These are phyloP conservation scores for Apiospora kogelbergensis DNA, from an alignment of 2,329 filamentous ascomycete species.

Conservation along the genomic window DNA sequence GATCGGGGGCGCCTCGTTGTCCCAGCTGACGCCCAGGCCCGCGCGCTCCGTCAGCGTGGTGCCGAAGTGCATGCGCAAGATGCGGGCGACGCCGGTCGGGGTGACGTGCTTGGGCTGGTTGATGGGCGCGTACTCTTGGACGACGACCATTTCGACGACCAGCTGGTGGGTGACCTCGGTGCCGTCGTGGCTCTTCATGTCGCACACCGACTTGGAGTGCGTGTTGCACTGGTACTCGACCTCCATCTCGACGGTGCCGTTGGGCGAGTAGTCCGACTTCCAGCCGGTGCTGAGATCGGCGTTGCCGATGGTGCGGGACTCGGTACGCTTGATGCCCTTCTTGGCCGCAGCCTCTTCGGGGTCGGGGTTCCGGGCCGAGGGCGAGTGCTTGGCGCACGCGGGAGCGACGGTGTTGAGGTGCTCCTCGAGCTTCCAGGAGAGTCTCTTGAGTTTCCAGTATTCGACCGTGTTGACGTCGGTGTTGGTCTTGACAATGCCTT, in stretches of 20 bases:
- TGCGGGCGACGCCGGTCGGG: conserved; percentile 85
- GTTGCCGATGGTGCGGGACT: conserved; percentile 74
- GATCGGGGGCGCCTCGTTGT: conserved; percentile 90
- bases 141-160: conserved; percentile 89
- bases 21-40: conserved; percentile 92
- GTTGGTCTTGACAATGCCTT: conserved; percentile 77
- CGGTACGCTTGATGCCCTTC: conserved; percentile 73
- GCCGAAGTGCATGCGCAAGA: conserved; percentile 89
- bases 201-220: conserved; percentile 68
- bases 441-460: conserved; percentile 84
- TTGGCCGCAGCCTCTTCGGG: conserved; percentile 41
- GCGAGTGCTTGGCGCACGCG: conserved; percentile 74
- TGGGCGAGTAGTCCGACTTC: conserved; percentile 69
- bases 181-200: conserved; percentile 72
- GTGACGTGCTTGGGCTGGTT: conserved; percentile 68
- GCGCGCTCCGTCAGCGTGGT: conserved; percentile 78
- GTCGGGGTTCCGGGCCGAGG: conserved; percentile 36
- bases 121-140: conserved; percentile 81
- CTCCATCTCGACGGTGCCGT: conserved; percentile 72
- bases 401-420: conserved; percentile 75
- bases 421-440: conserved; percentile 93
- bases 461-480: conserved; percentile 69
- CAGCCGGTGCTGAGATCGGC: conserved; percentile 84
- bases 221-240: conserved; percentile 70
- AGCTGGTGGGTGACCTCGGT: conserved; percentile 82